Evolutionary conservation across 257 asterid species (phyloP).

Genomic region (Nicotiana undulata): DNA sequence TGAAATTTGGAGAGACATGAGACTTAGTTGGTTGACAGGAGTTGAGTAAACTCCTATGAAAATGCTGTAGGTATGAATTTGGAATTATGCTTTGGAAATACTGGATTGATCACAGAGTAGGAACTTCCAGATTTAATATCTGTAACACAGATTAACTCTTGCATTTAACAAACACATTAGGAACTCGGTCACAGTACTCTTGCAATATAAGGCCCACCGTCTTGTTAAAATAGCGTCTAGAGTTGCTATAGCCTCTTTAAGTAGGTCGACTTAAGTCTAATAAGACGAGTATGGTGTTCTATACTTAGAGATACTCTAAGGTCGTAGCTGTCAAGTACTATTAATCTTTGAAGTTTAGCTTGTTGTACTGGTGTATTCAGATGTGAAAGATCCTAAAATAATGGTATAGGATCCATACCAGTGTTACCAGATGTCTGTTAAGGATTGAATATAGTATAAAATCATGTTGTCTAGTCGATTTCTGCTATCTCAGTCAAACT

Average conservation of each 20-base stretch:
- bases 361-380: not conserved
- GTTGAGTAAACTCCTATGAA: not conserved
- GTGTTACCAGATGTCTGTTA: not conserved
- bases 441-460: not conserved
- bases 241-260: not conserved
- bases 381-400: not conserved
- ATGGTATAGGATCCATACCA: not conserved
- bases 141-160: not conserved
- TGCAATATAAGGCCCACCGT: not conserved
- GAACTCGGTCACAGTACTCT: not conserved
- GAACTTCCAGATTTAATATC: not conserved
- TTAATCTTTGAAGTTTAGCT: not conserved
- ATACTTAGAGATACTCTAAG: not conserved
- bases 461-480: not conserved
- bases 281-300: not conserved
- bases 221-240: not conserved
- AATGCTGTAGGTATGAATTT: not conserved
- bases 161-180: not conserved
- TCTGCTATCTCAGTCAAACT: not conserved
- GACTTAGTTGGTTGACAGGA: not conserved
- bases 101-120: not conserved
- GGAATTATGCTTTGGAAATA: not conserved
- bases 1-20: not conserved
- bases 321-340: not conserved
- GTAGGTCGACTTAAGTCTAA: not conserved